Base-by-base conservation (phyloP, 2,329 filamentous ascomycete genomes). In the Coleophoma eucalyptorum region DNA sequence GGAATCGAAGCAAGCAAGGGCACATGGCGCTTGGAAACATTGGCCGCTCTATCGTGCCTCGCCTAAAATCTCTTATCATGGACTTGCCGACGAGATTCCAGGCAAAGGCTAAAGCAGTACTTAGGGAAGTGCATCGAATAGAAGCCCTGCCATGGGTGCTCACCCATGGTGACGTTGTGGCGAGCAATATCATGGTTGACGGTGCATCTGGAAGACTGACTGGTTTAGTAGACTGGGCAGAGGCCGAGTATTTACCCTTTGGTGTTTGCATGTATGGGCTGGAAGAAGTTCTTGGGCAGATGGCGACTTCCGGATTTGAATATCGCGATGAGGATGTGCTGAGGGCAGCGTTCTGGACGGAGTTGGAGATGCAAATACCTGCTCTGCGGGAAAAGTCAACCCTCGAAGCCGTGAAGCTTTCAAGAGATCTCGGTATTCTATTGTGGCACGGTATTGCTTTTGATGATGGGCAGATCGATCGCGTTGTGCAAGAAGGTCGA, bases 391-490 rank as follows among this genome's bases (percentile, higher is more conserved):
- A 64, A 10, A 51, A 56, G 4, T 46, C 51, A 13, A 52, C 67
- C 2, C 37, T 66, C 12, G 59, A 67, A 4, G 67, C 68, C 1
- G 65, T 80, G 0, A 61, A 60, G 48, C 55, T 72, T 37, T 74
- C 80, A 12, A 73, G 73, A 69, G 62, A 71, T 62, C 57, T 84
- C 16, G 82, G 83, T 0, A 72, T 86, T 5, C 53, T 86, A 16
- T 69, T 86, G 2, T 86, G 83, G 83, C 74, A 79, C 62, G 83
- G 81, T 1, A 81, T 80, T 60, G 81, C 81, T 2, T 86, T 82
- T 64, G 82, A 86, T 60, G 73, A 80, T 20, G 82, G 83, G 0
- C 68, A 65, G 32, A 73, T 86, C 49, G 71, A 85, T 63, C 72
- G 83, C 1, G 80, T 80, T 15, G 79, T 86, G 1, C 67, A 78